Percentiles rank a stretch among this genome's conserved stretches.
Evolutionary conservation across 1,284 basidiomycete species (phyloP).

Genomic region (Filobasidium uniguttulatum): DNA sequence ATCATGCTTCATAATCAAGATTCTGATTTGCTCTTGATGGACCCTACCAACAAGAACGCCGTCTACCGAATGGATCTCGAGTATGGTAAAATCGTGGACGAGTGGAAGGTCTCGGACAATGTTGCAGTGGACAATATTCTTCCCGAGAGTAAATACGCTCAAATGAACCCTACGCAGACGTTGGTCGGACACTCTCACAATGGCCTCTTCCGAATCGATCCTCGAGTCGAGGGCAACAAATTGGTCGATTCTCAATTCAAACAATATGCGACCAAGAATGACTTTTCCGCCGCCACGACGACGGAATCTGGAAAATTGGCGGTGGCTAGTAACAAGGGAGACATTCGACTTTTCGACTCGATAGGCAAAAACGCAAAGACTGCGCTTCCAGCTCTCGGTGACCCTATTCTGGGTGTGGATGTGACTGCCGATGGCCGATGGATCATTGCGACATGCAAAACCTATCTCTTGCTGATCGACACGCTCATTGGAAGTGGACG

Average conservation of each 20-base stretch:
- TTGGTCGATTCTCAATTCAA: constrained; percentile 92
- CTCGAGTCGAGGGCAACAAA: constrained; percentile 75
- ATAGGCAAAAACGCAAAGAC: constrained; percentile 99
- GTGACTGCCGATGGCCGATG: constrained; percentile 87
- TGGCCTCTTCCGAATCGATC: constrained; percentile 93
- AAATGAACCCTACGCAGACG: constrained; percentile 83
- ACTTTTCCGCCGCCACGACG: constrained; percentile 85
- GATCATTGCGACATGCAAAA: constrained; percentile 91
- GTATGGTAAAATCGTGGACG: constrained; percentile 92
- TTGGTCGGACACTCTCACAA: constrained; percentile 84
- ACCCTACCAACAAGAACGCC: constrained; percentile 67
- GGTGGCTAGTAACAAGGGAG: constrained; percentile 90
- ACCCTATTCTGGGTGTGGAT: constrained; percentile 89
- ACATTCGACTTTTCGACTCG: constrained; percentile 85
- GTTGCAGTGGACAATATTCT: constrained; percentile 77
- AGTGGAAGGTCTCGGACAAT: constrained; percentile 91
- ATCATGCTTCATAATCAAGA: constrained; percentile 98
- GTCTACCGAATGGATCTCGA: constrained; percentile 89
- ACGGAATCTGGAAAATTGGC: constrained; percentile 77
- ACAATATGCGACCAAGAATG: constrained; percentile 89
- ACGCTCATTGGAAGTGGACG: constrained; percentile 85
- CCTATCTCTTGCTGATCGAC: constrained; percentile 87
- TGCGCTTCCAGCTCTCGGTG: constrained; percentile 85
- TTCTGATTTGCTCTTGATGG: constrained; percentile 85
- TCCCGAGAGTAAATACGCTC: constrained; percentile 85